Percentiles rank a stretch among this genome's conserved stretches.
These are phyloP conservation scores for Marasmius fiardii DNA, from an alignment of 1,284 basidiomycete genomes.

Conservation along the genomic window DNA sequence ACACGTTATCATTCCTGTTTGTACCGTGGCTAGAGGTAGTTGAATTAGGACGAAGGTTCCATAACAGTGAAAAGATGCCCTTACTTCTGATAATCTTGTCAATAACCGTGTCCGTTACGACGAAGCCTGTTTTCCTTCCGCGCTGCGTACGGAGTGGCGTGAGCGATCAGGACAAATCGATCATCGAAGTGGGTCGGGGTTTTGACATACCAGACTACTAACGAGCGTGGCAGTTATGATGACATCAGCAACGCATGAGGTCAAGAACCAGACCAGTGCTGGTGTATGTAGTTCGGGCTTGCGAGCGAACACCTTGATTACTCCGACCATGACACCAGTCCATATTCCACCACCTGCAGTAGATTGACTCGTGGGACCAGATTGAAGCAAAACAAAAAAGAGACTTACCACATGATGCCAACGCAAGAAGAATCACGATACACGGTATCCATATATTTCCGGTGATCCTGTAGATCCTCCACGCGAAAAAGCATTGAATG, in stretches of 20 bases:
- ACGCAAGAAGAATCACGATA: slow-evolving; percentile 33
- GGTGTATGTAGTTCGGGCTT: slow-evolving; percentile 40
- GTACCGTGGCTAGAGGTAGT: slow-evolving; percentile 38
- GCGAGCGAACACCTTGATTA: slow-evolving; percentile 33
- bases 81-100: slow-evolving; percentile 42
- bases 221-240: slow-evolving; percentile 45
- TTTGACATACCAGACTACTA: slow-evolving; percentile 34
- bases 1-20: slow-evolving; percentile 44
- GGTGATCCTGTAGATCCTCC: slow-evolving; percentile 43
- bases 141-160: slow-evolving; percentile 22
- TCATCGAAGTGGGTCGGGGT: background rate
- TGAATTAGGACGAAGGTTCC: background rate
- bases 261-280: slow-evolving; percentile 45
- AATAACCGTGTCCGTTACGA: slow-evolving; percentile 40
- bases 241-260: slow-evolving; percentile 41
- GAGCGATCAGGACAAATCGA: background rate
- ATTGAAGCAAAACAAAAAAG: background rate
- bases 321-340: slow-evolving; percentile 32
- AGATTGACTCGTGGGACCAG: background rate
- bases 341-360: slow-evolving; percentile 42
- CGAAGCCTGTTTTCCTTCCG: slow-evolving; percentile 41
- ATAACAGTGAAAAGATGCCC: slow-evolving; percentile 9
- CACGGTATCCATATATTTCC: slow-evolving; percentile 33
- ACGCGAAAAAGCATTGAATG: slow-evolving; percentile 52
- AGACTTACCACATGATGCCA: slow-evolving; percentile 34